Percentiles rank a stretch among this genome's conserved stretches.
These are phyloP conservation scores for Starmerella sirachaensis DNA, from an alignment of 805 yeast genomes.

Conservation along the genomic window DNA sequence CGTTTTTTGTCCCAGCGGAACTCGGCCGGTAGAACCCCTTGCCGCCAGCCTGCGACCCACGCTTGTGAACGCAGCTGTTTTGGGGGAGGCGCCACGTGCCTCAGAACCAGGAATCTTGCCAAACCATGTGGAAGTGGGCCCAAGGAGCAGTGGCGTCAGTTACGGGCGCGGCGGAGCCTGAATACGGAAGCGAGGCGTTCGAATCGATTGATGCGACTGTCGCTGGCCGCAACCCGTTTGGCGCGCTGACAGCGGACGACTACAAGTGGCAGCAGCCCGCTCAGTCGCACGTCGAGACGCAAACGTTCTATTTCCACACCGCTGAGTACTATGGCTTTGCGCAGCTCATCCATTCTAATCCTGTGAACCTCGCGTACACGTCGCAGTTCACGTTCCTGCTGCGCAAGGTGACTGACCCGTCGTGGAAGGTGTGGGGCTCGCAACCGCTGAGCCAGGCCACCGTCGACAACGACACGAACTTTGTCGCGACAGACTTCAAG, in stretches of 20 bases:
- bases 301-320: slow-evolving; percentile 73
- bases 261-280: slow-evolving; percentile 62
- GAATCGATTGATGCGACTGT: slow-evolving; percentile 65
- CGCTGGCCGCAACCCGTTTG: slow-evolving; percentile 43
- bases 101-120: too few species aligned
- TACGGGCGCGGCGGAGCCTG: slow-evolving; percentile 96
- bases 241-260: slow-evolving; percentile 52
- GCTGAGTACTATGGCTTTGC: slow-evolving; percentile 66
- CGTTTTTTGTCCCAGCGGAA: too few species aligned
- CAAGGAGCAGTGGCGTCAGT: slow-evolving; percentile 50
- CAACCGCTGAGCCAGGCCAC: slow-evolving; percentile 73
- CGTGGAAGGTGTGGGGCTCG: slow-evolving; percentile 71
- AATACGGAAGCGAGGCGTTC: slow-evolving; percentile 84
- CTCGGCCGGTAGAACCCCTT: too few species aligned
- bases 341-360: slow-evolving; percentile 86
- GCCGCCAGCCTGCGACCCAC: too few species aligned
- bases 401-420: slow-evolving; percentile 40
- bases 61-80: too few species aligned
- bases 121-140: slow-evolving; percentile 26
- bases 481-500: slow-evolving; percentile 62
- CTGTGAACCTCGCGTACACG: slow-evolving; percentile 66
- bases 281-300: slow-evolving; percentile 89
- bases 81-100: too few species aligned
- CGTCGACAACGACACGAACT: slow-evolving; percentile 49
- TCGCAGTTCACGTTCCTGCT: slow-evolving; percentile 91